Evolutionary conservation across 1,139 yeast genomes (phyloP).

Genomic region (Sugiyamaella xylanicola): DNA sequence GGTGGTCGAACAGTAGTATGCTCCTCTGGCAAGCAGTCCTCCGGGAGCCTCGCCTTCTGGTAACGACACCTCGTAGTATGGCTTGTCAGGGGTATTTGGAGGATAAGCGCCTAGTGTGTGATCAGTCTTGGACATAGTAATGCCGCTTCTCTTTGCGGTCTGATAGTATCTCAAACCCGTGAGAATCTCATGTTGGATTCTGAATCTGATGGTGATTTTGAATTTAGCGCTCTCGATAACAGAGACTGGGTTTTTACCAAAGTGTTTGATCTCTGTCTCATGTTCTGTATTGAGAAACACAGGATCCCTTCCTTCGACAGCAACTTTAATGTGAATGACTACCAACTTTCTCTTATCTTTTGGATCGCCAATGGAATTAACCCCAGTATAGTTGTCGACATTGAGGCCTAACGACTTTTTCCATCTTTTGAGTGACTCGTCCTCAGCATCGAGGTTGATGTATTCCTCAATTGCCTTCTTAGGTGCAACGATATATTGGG

Average conservation of each 20-base stretch:
- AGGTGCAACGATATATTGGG: constrained; percentile 68
- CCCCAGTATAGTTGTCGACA: constrained; percentile 35
- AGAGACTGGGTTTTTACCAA: constrained; percentile 61
- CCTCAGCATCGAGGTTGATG: constrained; percentile 79
- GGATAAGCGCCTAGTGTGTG: constrained; percentile 91
- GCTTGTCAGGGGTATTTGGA: constrained; percentile 83
- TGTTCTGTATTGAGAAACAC: constrained; percentile 59
- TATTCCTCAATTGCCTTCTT: constrained; percentile 88
- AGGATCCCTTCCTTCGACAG: constrained; percentile 59
- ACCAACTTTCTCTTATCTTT: constrained; percentile 80
- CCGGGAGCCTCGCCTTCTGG: constrained; percentile 93
- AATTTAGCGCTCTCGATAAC: constrained; percentile 80
- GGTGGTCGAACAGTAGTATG: constrained; percentile 76
- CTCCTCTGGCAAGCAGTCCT: constrained; percentile 86
- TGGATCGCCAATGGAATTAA: constrained; percentile 48
- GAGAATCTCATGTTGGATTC: constrained; percentile 87
- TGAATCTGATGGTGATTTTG: constrained; percentile 71
- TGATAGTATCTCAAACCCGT: constrained; percentile 89
- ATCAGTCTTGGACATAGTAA: constrained; percentile 81
- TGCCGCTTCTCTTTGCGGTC: constrained; percentile 81
- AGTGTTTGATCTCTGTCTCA: constrained; percentile 41
- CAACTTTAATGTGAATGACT: constrained; percentile 70
- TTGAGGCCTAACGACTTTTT: constrained; percentile 79
- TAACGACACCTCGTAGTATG: constrained; percentile 69
- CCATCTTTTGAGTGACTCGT: constrained; percentile 91